Percentiles rank a stretch among this genome's conserved stretches.
Conservation (phyloP, 371 early-diverging fungal genomes). For the Apophysomyces variabilis region DNA sequence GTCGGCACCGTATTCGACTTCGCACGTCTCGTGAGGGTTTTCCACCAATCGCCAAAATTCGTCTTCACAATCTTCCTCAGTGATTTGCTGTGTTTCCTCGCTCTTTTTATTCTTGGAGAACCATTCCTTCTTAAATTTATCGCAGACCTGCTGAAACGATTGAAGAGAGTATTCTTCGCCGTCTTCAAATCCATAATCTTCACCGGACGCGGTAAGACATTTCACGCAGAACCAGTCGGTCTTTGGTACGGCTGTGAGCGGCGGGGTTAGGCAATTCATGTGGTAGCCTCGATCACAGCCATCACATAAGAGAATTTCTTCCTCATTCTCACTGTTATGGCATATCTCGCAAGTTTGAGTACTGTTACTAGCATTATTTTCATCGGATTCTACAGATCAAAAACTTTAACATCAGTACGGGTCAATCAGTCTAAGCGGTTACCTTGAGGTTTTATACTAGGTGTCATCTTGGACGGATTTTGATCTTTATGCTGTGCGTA, state of each 20-base stretch:
- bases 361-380: background rate
- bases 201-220: conserved; percentile 79
- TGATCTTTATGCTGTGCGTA: conserved; percentile 53
- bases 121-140: conserved; percentile 81
- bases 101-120: conserved; percentile 55
- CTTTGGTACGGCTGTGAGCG: conserved; percentile 66
- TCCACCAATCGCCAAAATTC: conserved; percentile 96
- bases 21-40: conserved; percentile 83
- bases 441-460: no score
- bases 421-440: no score
- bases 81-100: conserved; percentile 45
- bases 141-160: conserved; percentile 79
- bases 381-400: background rate
- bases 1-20: conserved; percentile 97
- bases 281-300: conserved; percentile 88
- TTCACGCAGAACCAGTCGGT: conserved; percentile 89
- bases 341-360: conserved; percentile 69
- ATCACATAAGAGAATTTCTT: conserved; percentile 82
- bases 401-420: background rate
- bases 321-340: conserved; percentile 58
- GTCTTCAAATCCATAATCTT: conserved; percentile 93
- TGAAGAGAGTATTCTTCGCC: conserved; percentile 79
- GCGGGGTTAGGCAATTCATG: conserved; percentile 78
- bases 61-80: conserved; percentile 85
- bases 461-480: background rate